A percentile compares a stretch with the other conserved stretches of the same genome.
Conservation (phyloP, 129 eudicot genomes). For the Tagetes patula region DNA sequence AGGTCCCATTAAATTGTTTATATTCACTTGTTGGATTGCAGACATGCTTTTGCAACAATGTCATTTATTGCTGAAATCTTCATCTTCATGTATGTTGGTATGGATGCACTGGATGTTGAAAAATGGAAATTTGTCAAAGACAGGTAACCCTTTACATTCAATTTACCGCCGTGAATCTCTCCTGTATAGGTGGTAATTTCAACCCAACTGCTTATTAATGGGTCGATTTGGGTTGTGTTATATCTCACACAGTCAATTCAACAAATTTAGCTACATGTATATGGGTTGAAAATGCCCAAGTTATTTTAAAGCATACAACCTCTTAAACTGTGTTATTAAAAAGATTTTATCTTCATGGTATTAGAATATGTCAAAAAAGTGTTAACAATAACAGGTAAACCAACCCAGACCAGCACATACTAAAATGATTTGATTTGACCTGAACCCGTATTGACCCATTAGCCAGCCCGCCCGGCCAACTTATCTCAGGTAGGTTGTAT, state of each 20-base stretch:
- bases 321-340: not conserved
- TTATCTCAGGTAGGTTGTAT: not conserved
- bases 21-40: slow-evolving; percentile 26
- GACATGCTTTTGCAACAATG: slow-evolving; percentile 50
- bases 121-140: slow-evolving; percentile 45
- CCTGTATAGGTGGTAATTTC: not conserved
- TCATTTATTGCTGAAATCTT: slow-evolving; percentile 44
- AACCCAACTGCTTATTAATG: not conserved
- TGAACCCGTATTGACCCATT: slow-evolving; percentile 2
- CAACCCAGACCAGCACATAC: not conserved
- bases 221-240: not conserved
- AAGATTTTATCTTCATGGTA: not conserved
- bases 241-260: slow-evolving; percentile 1
- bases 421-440: not conserved
- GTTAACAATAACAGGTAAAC: not conserved
- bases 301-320: not conserved
- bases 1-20: not conserved
- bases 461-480: not conserved
- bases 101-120: slow-evolving; percentile 41
- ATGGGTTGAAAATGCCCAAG: not conserved
- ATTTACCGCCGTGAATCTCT: slow-evolving; percentile 3
- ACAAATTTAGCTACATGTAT: not conserved
- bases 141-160: slow-evolving; percentile 43
- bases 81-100: slow-evolving; percentile 47
- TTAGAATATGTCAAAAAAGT: not conserved